Evolutionary conservation across 176 grass and related monocot genomes (phyloP).

Genomic region (Chloris gayana): DNA sequence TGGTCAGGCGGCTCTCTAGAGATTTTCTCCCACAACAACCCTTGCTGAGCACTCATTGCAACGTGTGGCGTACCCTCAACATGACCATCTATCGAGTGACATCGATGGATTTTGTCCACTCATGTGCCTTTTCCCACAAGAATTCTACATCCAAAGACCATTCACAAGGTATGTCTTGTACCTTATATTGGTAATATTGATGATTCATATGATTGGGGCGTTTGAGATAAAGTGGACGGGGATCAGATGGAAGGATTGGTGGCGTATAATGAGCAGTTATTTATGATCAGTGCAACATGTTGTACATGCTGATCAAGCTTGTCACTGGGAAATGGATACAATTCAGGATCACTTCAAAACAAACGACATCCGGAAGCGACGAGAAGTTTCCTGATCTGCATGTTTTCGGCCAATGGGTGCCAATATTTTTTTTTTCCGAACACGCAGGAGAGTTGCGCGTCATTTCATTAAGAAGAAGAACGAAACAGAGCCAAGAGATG

Average conservation of each 20-base stretch:
- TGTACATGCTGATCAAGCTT: slow-evolving; percentile 38
- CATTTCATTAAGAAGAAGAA: too few species aligned
- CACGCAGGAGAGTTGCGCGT: too few species aligned
- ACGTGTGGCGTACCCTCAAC: slow-evolving; percentile 28
- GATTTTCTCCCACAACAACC: slow-evolving; percentile 33
- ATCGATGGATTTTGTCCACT: not conserved
- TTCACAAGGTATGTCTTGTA: slow-evolving; percentile 20
- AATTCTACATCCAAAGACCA: slow-evolving; percentile 21
- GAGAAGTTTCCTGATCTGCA: slow-evolving; percentile 41
- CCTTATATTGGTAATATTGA: not conserved
- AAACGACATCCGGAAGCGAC: not conserved
- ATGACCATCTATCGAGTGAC: slow-evolving; percentile 28
- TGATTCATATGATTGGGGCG: slow-evolving; percentile 30
- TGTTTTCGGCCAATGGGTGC: slow-evolving; percentile 36
- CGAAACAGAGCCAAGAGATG: too few species aligned
- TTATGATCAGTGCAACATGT: slow-evolving; percentile 26
- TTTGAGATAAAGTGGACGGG: slow-evolving; percentile 38
- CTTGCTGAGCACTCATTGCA: not conserved
- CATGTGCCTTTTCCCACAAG: slow-evolving; percentile 27
- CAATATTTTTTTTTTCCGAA: too few species aligned
- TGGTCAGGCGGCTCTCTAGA: slow-evolving; percentile 41
- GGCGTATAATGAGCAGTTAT: slow-evolving; percentile 42
- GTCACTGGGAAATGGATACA: slow-evolving; percentile 40
- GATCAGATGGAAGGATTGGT: slow-evolving; percentile 30
- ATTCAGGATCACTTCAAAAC: slow-evolving; percentile 43